Conservation (phyloP, 345 rosid species). For the Tarenaya hassleriana region DNA sequence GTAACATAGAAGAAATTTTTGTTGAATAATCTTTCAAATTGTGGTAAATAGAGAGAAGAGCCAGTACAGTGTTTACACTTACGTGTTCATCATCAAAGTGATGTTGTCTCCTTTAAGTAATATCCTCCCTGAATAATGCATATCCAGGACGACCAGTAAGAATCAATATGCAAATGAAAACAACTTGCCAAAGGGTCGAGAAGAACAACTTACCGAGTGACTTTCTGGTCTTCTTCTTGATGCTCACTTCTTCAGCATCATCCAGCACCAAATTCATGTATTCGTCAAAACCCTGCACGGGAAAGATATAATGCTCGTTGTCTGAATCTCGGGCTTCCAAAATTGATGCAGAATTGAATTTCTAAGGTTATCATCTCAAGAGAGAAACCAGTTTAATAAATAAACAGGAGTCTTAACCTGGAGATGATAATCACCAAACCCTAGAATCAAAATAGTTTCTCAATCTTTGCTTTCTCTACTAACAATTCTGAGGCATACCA, state of each 20-base stretch:
- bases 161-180: neutral
- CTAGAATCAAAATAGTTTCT: conserved; percentile 8
- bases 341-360: too few species aligned
- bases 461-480: neutral
- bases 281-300: conserved; percentile 80
- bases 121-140: conserved; percentile 69
- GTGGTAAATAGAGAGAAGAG: too few species aligned
- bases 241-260: conserved; percentile 88
- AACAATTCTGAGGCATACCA: neutral
- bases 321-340: neutral
- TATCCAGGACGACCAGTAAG: neutral
- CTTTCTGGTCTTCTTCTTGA: conserved; percentile 85
- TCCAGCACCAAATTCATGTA: conserved; percentile 96
- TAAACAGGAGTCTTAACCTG: neutral
- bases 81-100: conserved; percentile 91
- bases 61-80: too few species aligned
- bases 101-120: conserved; percentile 90
- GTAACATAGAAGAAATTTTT: too few species aligned
- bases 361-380: neutral
- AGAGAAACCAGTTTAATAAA: neutral
- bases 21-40: too few species aligned
- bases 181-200: neutral
- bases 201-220: conserved; percentile 48
- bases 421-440: neutral
- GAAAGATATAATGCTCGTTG: too few species aligned